These are phyloP conservation scores for Pezicula neosporulosa DNA, from an alignment of 2,329 filamentous ascomycete species.

Conservation along the genomic window DNA sequence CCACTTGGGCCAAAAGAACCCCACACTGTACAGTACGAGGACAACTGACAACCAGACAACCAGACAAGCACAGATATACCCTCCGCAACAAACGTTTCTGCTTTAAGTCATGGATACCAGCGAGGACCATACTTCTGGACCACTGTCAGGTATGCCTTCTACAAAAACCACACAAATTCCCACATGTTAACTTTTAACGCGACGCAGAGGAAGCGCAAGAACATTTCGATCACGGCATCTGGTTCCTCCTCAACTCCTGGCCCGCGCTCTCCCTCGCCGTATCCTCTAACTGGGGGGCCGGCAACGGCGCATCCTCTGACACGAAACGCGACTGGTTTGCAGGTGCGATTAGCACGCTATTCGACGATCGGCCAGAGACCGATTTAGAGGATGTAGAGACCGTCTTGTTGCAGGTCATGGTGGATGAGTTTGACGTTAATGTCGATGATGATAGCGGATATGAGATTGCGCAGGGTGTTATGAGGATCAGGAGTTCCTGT, in stretches of 20 bases:
- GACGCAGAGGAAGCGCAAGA: slow-evolving; percentile 51
- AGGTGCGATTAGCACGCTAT: slow-evolving; percentile 79
- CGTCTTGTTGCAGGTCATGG: slow-evolving; percentile 84
- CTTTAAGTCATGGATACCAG: slow-evolving; percentile 11
- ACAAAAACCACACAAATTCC: not conserved
- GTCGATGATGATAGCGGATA: slow-evolving; percentile 85
- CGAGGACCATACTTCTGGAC: slow-evolving; percentile 1
- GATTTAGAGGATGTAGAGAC: slow-evolving; percentile 80
- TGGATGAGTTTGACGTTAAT: slow-evolving; percentile 91
- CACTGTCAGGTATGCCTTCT: slow-evolving; percentile 14
- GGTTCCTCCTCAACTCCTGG: slow-evolving; percentile 84
- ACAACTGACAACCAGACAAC: too few relatives aligned
- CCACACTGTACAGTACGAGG: slow-evolving; percentile 6
- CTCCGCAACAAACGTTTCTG: slow-evolving; percentile 13
- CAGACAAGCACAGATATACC: slow-evolving; percentile 16
- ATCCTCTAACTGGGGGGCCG: slow-evolving; percentile 82
- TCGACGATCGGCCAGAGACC: slow-evolving; percentile 55
- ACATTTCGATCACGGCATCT: slow-evolving; percentile 83
- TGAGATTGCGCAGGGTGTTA: slow-evolving; percentile 69
- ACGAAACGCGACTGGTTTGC: slow-evolving; percentile 98
- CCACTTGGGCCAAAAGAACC: not conserved
- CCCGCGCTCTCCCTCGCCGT: slow-evolving; percentile 83
- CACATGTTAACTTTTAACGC: slow-evolving; percentile 7
- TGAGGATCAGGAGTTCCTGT: slow-evolving; percentile 63
- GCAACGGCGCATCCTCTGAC: slow-evolving; percentile 52